Base-by-base conservation (phyloP, 495 filamentous ascomycete genomes). In the Daldinia bambusicola region DNA sequence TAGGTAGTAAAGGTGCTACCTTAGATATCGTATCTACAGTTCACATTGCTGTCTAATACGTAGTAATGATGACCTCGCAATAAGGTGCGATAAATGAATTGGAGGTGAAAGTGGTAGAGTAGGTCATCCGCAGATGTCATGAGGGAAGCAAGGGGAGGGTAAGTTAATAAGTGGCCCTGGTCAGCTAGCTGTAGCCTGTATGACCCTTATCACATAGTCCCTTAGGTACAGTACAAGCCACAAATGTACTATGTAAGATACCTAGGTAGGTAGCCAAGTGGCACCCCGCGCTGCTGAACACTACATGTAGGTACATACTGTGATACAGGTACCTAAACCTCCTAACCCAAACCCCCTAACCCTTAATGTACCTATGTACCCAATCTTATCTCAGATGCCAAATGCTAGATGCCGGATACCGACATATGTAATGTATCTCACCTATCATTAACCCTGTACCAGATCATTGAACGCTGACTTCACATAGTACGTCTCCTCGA, bases 121-220 rank as follows among this genome's bases (percentile, higher is more conserved):
- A 37, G 69, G 68, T 71, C 69, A 67, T 63, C 61, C 12, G 31
- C 51, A 48, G 64, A 61, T 64, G 61, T 72, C 70, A 68, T 66
- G 70, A 64, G 70, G 64, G 55, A 57, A 37, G 14, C 16, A 43
- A 52, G 53, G 32, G 9, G 26, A 3, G 34, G 31, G 6, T 55
- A 32, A 55, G 52, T 16, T 36, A 55, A 38, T 56, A 37, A 56
- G 30, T n/a, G 30, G 16, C 8, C 53, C 50, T 53, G 55, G 55
- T 60, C 37, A 43, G 56, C 56, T 31, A 26, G 26, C 26, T 3
- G n/a, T n/a, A n/a, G n/a, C n/a, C n/a, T n/a, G 56, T 22, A 59
- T 59, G 56, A 57, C 55, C 37, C 16, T 32, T n/a, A n/a, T n/a
- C n/a, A n/a, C n/a, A n/a, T n/a, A n/a, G n/a, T n/a, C n/a, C n/a